Evolutionary conservation across 2,329 filamentous ascomycete species (phyloP).

Genomic region (Aphanoascus verrucosus): DNA sequence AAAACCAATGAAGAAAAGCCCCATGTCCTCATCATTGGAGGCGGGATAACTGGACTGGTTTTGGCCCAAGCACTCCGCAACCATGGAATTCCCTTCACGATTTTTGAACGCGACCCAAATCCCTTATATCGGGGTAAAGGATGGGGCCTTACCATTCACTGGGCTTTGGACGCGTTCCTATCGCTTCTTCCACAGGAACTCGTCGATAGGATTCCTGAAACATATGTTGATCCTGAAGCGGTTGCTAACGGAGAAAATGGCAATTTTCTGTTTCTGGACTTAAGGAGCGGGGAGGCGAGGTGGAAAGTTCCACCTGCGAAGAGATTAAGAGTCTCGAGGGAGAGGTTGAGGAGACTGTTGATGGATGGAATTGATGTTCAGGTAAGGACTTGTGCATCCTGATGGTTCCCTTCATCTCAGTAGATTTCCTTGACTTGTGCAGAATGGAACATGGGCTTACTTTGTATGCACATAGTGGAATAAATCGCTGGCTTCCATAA

Average conservation of each 20-base stretch:
- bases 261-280: constrained; percentile 47
- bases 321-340: constrained; percentile 41
- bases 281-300: constrained; percentile 41
- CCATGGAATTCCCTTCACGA: constrained; percentile 6
- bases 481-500: constrained; percentile 24
- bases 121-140: constrained; percentile 7
- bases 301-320: constrained; percentile 38
- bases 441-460: too few relatives aligned
- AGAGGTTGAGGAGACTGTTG: constrained; percentile 31
- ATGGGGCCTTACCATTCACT: constrained; percentile 54
- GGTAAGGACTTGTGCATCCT: neutral
- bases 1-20: neutral
- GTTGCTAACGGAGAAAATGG: constrained; percentile 40
- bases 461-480: constrained; percentile 28
- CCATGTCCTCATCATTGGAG: constrained; percentile 24
- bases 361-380: constrained; percentile 20
- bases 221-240: constrained; percentile 46
- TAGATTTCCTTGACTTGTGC: too few relatives aligned
- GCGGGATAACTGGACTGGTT: constrained; percentile 31
- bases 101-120: constrained; percentile 10
- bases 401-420: neutral
- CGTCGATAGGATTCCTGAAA: constrained; percentile 34
- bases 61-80: constrained; percentile 31
- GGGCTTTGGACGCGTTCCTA: constrained; percentile 29
- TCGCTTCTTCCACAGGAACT: constrained; percentile 5